Base-by-base conservation (phyloP, 345 rosid genomes). In the Euphorbia tirucalli region DNA sequence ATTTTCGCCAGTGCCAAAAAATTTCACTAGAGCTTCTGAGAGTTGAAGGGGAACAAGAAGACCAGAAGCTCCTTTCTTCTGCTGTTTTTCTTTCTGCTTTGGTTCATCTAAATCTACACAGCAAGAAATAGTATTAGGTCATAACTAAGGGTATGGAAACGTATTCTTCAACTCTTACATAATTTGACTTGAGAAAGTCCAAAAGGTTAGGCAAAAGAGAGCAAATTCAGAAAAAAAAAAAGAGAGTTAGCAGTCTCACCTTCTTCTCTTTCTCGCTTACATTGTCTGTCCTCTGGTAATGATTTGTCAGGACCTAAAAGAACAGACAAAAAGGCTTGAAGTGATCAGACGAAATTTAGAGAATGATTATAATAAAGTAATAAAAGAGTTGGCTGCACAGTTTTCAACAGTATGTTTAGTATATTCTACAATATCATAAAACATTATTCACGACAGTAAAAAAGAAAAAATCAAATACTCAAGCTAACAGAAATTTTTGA, bases 1-100 rank as follows among this genome's bases (percentile, higher is more conserved):
- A 72, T 78, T 84, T 85, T 87, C 91, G 61, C 85, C 91, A 31
- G 87, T 83, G 44, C 89, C 94, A 60, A 89, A 68, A 81, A 87
- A 86, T 73, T 83, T 82, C 72, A 83, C 74, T 49, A 89, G 81
- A 57, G 87, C 85, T 72, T 78, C 86, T 64, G 92, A 89, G 52
- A 87, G 86, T 68, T 74, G 86, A 78, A 86, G 86, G 44, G 89
- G 89, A 55, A 81, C 79, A 76, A 87, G 85, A 75, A 83, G 78
- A 78, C 80, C 88, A 46, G 86, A 80, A 25, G 69, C 71, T 77
- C 86, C 85, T 62, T 64, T 84, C 87, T 86, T 87, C 79, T 68
- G 85, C 72, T 71, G 83, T 68, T 87, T 86, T 61, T 82, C 92
- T 68, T 87, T 75, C 77, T 68, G 80, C 44, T 75, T 63, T 43